Percentiles rank a stretch among this genome's conserved stretches.
Conservation (phyloP, 805 yeast species). For the Candida takata region DNA sequence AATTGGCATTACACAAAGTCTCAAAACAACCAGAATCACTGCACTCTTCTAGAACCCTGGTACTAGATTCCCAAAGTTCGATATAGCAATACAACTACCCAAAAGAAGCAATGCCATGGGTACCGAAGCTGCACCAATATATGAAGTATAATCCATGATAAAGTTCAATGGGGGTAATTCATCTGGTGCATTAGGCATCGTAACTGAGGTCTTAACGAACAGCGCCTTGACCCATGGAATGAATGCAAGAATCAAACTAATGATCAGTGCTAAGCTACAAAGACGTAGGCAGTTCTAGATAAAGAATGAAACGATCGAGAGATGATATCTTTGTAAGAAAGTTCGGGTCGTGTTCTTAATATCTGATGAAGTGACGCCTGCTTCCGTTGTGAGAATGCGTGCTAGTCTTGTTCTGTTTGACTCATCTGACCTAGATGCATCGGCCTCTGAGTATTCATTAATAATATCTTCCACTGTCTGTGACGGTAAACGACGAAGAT, state of each 20-base stretch:
- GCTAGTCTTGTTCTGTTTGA: slow-evolving; percentile 12
- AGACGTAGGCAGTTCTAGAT: slow-evolving; percentile 58
- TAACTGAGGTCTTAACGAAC: slow-evolving; percentile 44
- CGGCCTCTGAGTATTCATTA: slow-evolving; percentile 28
- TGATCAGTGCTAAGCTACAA: slow-evolving; percentile 59
- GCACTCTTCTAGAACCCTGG: slow-evolving; percentile 69
- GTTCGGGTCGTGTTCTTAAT: slow-evolving; percentile 4
- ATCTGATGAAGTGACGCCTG: slow-evolving; percentile 12
- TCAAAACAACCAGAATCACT: slow-evolving; percentile 43
- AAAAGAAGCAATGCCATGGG: slow-evolving; percentile 77
- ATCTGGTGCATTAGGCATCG: slow-evolving; percentile 78
- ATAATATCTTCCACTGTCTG: slow-evolving; percentile 38
- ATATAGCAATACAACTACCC: slow-evolving; percentile 84
- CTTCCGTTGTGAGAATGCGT: slow-evolving; percentile 15
- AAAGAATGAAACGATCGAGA: slow-evolving; percentile 31
- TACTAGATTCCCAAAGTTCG: slow-evolving; percentile 53
- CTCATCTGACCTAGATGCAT: background rate
- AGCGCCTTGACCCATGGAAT: slow-evolving; percentile 78
- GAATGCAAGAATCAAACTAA: slow-evolving; percentile 64
- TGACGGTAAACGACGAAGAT: slow-evolving; percentile 25
- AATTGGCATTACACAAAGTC: slow-evolving; percentile 70
- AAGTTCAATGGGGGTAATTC: slow-evolving; percentile 76
- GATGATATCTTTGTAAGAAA: slow-evolving; percentile 23
- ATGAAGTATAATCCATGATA: slow-evolving; percentile 71
- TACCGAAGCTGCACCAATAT: slow-evolving; percentile 82